phyloP scores from a whole-genome alignment of 1,284 basidiomycete genomes.

The Leccinum pseudoinsigne region DNA sequence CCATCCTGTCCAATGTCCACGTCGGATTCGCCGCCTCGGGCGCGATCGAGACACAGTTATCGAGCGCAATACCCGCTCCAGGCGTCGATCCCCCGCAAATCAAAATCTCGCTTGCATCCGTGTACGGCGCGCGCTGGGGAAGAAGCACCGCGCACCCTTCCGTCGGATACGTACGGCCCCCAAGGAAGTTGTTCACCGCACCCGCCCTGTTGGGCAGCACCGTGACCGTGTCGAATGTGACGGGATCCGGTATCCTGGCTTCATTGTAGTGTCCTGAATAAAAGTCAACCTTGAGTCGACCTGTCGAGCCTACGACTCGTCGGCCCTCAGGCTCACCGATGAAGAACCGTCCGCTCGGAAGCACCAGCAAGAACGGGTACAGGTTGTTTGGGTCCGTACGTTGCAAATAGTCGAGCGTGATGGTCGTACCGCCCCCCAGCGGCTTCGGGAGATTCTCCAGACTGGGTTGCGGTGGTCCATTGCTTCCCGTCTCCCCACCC shows the following conservation, averaged over 20 bases:
- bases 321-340: constrained; percentile 56
- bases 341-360: constrained; percentile 66
- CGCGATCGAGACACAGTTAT: constrained; percentile 67
- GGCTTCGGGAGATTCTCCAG: constrained; percentile 58
- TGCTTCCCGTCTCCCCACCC: constrained; percentile 72
- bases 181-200: constrained; percentile 70
- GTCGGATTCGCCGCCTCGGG: constrained; percentile 58
- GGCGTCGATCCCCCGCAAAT: constrained; percentile 76
- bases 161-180: constrained; percentile 76
- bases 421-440: constrained; percentile 40
- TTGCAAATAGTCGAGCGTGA: constrained; percentile 46
- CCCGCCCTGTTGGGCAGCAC: constrained; percentile 73
- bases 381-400: constrained; percentile 72
- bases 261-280: constrained; percentile 71
- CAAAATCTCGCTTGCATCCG: constrained; percentile 29
- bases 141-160: constrained; percentile 70
- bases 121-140: constrained; percentile 25
- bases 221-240: constrained; percentile 58
- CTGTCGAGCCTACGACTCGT: neutral
- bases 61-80: constrained; percentile 54
- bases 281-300: neutral
- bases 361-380: constrained; percentile 72
- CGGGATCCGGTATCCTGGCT: constrained; percentile 70
- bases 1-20: constrained; percentile 77
- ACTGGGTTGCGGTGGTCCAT: constrained; percentile 61